These are phyloP conservation scores for Limnomonas spitsbergensis DNA, from an alignment of 139 green algal species.

Conservation along the genomic window DNA sequence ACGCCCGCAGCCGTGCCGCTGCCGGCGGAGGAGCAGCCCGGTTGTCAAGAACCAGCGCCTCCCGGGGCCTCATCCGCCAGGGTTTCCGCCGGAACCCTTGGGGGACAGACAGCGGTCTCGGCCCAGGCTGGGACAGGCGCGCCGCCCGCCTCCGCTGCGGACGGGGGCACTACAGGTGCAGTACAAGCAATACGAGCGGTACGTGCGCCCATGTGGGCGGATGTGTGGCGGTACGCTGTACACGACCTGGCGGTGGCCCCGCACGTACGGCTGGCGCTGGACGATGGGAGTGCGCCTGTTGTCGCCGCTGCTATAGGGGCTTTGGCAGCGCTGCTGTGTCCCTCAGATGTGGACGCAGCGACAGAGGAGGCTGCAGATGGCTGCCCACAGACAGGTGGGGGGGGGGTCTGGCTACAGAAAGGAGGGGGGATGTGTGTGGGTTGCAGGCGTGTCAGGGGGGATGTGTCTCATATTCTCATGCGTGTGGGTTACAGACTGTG, in stretches of 20 bases:
- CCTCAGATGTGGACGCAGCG: constrained; percentile 22
- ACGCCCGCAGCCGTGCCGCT: neutral
- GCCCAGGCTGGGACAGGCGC: neutral
- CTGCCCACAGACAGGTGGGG: constrained; percentile 6
- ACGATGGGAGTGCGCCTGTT: constrained; percentile 46
- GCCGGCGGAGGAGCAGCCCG: too few relatives aligned
- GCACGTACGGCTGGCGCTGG: constrained; percentile 56
- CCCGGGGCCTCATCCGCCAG: too few relatives aligned
- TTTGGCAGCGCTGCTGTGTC: constrained; percentile 31
- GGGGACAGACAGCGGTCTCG: neutral
- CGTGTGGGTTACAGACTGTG: too few relatives aligned
- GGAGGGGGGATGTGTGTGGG: too few relatives aligned
- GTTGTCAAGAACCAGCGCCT: too few relatives aligned
- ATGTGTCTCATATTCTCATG: too few relatives aligned
- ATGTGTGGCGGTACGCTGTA: constrained; percentile 60
- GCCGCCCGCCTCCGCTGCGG: too few relatives aligned
- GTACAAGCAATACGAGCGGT: neutral
- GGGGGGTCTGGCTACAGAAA: neutral
- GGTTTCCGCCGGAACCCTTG: too few relatives aligned
- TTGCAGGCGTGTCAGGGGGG: too few relatives aligned
- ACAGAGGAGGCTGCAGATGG: constrained; percentile 34
- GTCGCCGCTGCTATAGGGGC: constrained; percentile 36
- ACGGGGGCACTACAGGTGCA: neutral
- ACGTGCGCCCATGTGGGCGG: constrained; percentile 29
- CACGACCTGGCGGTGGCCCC: constrained; percentile 36